Percentiles rank a stretch among this genome's conserved stretches.
phyloP scores from a whole-genome alignment of 73 alveolate genomes.

The Tetrahymena thermophila region DNA sequence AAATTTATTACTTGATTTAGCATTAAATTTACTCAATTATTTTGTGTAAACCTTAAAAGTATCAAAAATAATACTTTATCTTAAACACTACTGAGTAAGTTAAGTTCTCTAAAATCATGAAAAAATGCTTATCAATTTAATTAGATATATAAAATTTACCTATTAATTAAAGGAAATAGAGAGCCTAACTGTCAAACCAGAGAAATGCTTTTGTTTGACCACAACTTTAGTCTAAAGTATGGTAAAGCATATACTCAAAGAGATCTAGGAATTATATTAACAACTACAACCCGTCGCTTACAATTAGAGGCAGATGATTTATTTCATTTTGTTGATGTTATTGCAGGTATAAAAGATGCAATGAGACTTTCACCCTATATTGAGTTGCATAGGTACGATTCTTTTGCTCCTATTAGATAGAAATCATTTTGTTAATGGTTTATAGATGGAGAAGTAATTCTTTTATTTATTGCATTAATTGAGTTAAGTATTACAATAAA shows the following conservation, averaged over 20 bases:
- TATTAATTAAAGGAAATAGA: neutral
- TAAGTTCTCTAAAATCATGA: neutral
- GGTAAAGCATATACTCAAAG: slow-evolving; percentile 35
- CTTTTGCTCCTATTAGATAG: slow-evolving; percentile 45
- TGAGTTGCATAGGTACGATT: slow-evolving; percentile 27
- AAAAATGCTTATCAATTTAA: neutral
- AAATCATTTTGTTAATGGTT: slow-evolving; percentile 35
- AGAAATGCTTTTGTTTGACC: slow-evolving; percentile 44
- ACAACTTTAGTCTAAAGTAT: slow-evolving; percentile 9
- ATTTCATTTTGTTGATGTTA: slow-evolving; percentile 12
- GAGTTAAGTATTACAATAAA: neutral
- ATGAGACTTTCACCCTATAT: slow-evolving; percentile 17
- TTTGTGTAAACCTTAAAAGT: too few species aligned
- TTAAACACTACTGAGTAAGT: neutral
- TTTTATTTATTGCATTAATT: neutral
- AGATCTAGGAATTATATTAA: slow-evolving; percentile 18
- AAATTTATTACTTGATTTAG: too few species aligned
- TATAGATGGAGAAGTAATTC: slow-evolving; percentile 41
- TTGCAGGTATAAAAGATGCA: slow-evolving; percentile 1
- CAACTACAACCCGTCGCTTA: slow-evolving; percentile 13
- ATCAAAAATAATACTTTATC: too few species aligned
- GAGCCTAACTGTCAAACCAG: neutral
- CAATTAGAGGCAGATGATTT: slow-evolving; percentile 3
- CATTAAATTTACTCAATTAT: neutral
- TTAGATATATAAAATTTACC: neutral